Evolutionary conservation across 306 rosid species (phyloP).

Genomic region (Macrotyloma uniflorum): DNA sequence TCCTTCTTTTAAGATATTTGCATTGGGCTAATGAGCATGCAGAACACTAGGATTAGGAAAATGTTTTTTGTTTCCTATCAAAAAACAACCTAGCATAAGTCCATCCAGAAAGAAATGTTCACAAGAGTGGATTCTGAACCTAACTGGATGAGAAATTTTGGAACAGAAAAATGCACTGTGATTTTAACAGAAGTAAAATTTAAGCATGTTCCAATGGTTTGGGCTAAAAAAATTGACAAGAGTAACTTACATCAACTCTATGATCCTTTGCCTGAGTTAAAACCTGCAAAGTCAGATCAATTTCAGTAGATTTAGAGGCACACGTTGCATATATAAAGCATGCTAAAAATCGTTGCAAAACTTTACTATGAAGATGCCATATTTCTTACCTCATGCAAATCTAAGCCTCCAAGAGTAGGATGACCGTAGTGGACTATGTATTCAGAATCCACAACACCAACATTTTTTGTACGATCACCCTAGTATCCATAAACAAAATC

Average conservation of each 20-base stretch:
- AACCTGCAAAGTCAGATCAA: slow-evolving; percentile 45
- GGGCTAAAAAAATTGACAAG: neutral
- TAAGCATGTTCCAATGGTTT: slow-evolving; percentile 6
- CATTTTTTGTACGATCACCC: slow-evolving; percentile 79
- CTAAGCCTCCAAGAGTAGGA: slow-evolving; percentile 72
- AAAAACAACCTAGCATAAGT: neutral
- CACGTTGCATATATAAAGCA: neutral
- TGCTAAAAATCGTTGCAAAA: neutral
- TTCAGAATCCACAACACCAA: slow-evolving; percentile 88
- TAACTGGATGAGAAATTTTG: neutral
- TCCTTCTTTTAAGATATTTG: slow-evolving; percentile 13
- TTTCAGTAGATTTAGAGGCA: slow-evolving; percentile 15
- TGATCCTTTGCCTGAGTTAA: slow-evolving; percentile 49
- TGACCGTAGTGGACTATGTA: slow-evolving; percentile 68
- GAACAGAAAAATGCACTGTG: neutral
- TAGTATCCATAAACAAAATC: slow-evolving; percentile 17
- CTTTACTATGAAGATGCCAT: neutral
- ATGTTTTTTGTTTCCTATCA: neutral
- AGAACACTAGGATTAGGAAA: neutral
- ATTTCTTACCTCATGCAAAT: slow-evolving; percentile 52
- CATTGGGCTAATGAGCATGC: neutral
- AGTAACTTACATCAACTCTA: slow-evolving; percentile 62
- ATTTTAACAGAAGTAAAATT: neutral
- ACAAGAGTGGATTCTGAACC: neutral
- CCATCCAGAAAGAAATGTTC: neutral